Evolutionary conservation across 2,329 filamentous ascomycete species (phyloP).

Genomic region (Sporothrix mexicana): DNA sequence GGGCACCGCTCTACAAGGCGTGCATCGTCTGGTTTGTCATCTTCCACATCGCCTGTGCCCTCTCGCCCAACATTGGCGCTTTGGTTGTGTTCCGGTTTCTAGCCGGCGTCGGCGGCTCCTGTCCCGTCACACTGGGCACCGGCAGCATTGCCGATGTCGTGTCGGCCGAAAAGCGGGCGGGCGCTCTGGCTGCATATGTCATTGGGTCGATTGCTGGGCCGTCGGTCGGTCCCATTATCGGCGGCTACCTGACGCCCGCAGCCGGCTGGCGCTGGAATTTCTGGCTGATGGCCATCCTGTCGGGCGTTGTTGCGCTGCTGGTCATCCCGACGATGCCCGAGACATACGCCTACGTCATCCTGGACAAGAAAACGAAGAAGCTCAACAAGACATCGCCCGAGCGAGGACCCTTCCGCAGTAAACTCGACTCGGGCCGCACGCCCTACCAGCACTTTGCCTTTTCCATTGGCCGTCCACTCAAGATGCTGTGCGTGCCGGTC

Average conservation of each 20-base stretch:
- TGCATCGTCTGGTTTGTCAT: conserved; percentile 50
- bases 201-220: conserved; percentile 49
- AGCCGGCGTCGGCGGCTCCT: conserved; percentile 65
- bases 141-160: conserved; percentile 71
- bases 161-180: conserved; percentile 58
- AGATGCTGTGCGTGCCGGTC: conserved; percentile 62
- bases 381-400: conserved; percentile 49
- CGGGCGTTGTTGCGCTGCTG: conserved; percentile 27
- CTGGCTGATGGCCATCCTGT: conserved; percentile 49
- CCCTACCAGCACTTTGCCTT: conserved; percentile 60
- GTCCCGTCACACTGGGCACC: conserved; percentile 72
- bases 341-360: conserved; percentile 39
- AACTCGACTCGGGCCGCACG: conserved; percentile 42
- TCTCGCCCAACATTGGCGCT: conserved; percentile 54
- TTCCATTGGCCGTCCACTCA: conserved; percentile 48
- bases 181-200: conserved; percentile 59
- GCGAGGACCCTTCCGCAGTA: conserved; percentile 38
- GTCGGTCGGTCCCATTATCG: conserved; percentile 53
- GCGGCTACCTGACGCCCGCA: conserved; percentile 50
- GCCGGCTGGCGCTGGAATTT: conserved; percentile 58
- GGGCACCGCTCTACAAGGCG: conserved; percentile 52
- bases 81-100: conserved; percentile 68
- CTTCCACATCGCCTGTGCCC: conserved; percentile 59
- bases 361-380: conserved; percentile 46
- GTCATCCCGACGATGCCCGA: conserved; percentile 30